These are phyloP conservation scores for Pisolithus thermaeus DNA, from an alignment of 1,284 basidiomycete species.

Conservation along the genomic window DNA sequence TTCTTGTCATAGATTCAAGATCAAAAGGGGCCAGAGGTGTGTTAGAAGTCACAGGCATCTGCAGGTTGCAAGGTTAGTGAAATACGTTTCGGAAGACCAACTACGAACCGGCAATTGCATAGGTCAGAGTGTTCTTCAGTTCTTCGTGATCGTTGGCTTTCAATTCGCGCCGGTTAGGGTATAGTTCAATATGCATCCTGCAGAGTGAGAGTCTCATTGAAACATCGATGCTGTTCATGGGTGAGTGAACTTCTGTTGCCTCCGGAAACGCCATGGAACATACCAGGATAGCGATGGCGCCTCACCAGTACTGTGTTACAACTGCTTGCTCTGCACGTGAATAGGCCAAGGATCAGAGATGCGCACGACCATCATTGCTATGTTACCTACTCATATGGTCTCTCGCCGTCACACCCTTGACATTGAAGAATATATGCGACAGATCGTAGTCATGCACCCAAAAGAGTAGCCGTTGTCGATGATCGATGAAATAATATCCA, in stretches of 20 bases:
- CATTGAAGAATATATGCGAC: constrained; percentile 2
- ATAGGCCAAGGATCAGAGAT: background rate
- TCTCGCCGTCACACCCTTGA: constrained; percentile 3
- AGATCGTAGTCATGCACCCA: constrained; percentile 5
- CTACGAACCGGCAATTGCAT: constrained; percentile 8
- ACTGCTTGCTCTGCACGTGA: constrained; percentile 36
- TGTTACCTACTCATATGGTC: constrained; percentile 7
- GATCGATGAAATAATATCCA: constrained; percentile 9
- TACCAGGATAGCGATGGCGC: background rate
- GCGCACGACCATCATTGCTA: background rate
- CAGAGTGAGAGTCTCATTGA: background rate
- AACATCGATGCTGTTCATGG: background rate
- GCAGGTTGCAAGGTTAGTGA: background rate
- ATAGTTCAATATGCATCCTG: constrained; percentile 10
- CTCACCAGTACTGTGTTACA: constrained; percentile 44
- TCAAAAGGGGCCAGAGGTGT: constrained; percentile 7
- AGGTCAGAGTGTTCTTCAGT: constrained; percentile 7
- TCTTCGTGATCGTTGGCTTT: constrained; percentile 7
- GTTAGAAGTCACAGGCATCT: constrained; percentile 6
- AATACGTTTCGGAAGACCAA: constrained; percentile 30
- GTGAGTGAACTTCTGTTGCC: background rate
- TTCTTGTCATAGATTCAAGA: constrained; percentile 1
- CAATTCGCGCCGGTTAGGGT: constrained; percentile 3
- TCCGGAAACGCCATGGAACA: background rate
- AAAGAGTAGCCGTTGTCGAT: constrained; percentile 2